Conservation (phyloP, 176 grass and related monocot species). For the bread wheat (Triticum aestivum) region DNA sequence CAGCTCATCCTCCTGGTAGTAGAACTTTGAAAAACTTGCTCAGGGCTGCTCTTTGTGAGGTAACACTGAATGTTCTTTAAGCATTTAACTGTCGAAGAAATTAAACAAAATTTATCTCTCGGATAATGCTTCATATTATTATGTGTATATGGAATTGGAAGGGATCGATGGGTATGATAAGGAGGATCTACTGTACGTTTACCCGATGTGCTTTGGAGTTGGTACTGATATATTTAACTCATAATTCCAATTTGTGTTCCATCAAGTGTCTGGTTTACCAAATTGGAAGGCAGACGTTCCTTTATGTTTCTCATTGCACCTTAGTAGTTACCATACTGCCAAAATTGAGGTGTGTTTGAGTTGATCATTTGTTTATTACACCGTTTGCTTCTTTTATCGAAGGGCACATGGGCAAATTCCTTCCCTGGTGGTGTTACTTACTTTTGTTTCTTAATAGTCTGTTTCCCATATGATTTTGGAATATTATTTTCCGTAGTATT, state of each 20-base stretch:
- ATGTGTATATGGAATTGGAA: neutral
- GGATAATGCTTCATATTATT: conserved; percentile 21
- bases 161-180: neutral
- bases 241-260: neutral
- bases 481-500: neutral
- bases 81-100: neutral
- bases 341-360: conserved; percentile 23
- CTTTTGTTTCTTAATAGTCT: neutral
- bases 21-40: neutral
- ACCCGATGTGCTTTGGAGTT: neutral
- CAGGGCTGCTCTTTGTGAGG: conserved; percentile 14
- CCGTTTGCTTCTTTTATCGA: neutral
- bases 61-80: conserved; percentile 23
- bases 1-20: neutral
- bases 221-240: conserved; percentile 16
- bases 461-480: neutral
- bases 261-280: neutral
- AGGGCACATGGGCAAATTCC: neutral
- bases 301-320: conserved; percentile 19
- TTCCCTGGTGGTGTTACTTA: neutral
- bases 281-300: conserved; percentile 5
- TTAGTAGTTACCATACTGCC: conserved; percentile 4
- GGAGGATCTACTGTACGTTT: conserved; percentile 14
- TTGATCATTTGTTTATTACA: neutral
- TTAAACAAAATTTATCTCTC: neutral